Base-by-base conservation (phyloP, 31 red algal genomes). In the Asparagopsis taxiformis region DNA sequence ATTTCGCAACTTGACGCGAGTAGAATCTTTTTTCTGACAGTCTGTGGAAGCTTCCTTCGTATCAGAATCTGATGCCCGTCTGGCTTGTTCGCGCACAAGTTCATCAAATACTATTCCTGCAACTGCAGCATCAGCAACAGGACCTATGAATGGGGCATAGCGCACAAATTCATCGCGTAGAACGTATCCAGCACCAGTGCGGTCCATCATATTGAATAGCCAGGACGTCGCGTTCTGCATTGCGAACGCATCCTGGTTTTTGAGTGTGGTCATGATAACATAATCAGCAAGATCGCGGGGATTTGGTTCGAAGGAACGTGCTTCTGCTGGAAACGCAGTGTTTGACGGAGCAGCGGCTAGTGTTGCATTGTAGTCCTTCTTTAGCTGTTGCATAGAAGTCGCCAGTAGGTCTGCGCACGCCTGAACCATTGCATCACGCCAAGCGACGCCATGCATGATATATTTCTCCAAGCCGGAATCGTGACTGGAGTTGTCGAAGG, bases 131-230 rank as follows among this genome's bases (percentile, higher is more conserved):
- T 94, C 91, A 6, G 82, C 62, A 31, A 88, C 59, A 35, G 81
- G 91, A 2, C 68, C 64, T 59, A 94, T 88, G 35, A 87, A 72
- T 13, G 82, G 75, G 31, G 82, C 83, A 41, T 88, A 87, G 1
- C 83, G 60, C 3, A 81, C 51, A 74, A 87, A 94, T 58, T 94
- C 91, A 15, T 79, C 75, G 3, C 76, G 55, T 8, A 84, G 62
- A 41, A 86, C 91, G 39, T 72, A 73, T 2, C 91, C 91, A 31
- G 77, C 39, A 28, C 91, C 91, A 22, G 59, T 77, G 21, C 82
- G 69, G 62, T 94, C 91, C 91, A 94, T 94, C 36, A 94, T 64
- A 43, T 94, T 94, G 59, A 94, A 94, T 1, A 86, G 62, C 91
- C 91, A 94, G 0, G 82, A 87, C 19, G 69, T 41, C 13, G 82